Evolutionary conservation across 2,329 filamentous ascomycete species (phyloP), one percentile per base, ranked within the genome.

Genomic region (Xylariaceae sp.): DNA sequence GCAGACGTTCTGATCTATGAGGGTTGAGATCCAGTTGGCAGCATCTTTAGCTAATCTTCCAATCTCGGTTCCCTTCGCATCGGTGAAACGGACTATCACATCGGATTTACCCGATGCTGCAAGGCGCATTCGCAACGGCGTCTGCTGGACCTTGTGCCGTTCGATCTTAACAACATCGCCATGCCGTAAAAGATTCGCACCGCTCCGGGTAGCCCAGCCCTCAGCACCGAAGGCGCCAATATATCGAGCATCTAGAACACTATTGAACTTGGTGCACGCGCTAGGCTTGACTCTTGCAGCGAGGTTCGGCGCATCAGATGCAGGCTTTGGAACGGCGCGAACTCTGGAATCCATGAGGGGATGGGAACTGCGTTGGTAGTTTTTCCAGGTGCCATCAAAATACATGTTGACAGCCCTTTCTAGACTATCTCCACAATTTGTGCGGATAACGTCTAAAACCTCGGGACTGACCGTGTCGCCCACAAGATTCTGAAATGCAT

Each of bases 1-100:
- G 77, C 92, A 97, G 2, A 97, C 82, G 37, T 88, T 88, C 72
- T 97, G 92, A 69, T 99, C 94, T 55, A 97, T 85, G 66, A 99
- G 76, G 0, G 92, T 88, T 2, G 94, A 96, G 4, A 97, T 89
- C 92, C 94, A 99, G 61, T 86, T 85, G 3, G 94, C 92, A 4
- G 86, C 87, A 39, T 97, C 92, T 67, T 92, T 93, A 34, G 92
- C 87, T 44, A 99, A 74, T 61, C 94, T 83, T 3, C 94, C 94
- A 52, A 99, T 82, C 72, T 99, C 94, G 57, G 87, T 85, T 0
- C 92, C 92, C 55, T 77, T 82, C 8, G 80, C 73, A 68, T 91
- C 95, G 0, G 89, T 96, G 69, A 99, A 97, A 1, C 94, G 86
- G 30, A 97, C 95, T 61, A 99, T 83, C 4, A 96, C 86, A 75